Percentiles rank a stretch among this genome's conserved stretches.
Evolutionary conservation across 805 yeast genomes (phyloP).

Genomic region (Starmerella potacharoeniae): DNA sequence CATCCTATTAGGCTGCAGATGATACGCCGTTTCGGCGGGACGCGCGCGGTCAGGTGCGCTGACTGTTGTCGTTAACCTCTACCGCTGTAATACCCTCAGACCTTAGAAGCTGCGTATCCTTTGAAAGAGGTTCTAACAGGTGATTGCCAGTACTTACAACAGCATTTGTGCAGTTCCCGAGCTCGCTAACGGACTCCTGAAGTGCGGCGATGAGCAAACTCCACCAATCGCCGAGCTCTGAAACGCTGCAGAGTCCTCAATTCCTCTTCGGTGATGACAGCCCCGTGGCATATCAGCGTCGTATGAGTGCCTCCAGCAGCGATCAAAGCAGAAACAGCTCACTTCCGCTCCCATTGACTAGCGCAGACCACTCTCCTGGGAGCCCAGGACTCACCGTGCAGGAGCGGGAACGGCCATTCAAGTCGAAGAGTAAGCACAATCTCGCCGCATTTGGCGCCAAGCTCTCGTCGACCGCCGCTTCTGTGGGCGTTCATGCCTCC

Average conservation of each 20-base stretch:
- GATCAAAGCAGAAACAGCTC: neutral
- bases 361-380: slow-evolving; percentile 6
- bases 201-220: slow-evolving; percentile 1
- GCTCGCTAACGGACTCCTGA: neutral
- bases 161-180: neutral
- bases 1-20: too few species aligned
- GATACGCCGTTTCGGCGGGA: neutral
- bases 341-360: neutral
- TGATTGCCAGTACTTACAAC: neutral
- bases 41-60: slow-evolving; percentile 1
- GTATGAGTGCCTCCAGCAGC: neutral
- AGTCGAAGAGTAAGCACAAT: slow-evolving; percentile 18
- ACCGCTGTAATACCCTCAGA: too few species aligned
- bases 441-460: slow-evolving; percentile 23
- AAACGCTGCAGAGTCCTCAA: neutral
- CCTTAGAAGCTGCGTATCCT: too few species aligned
- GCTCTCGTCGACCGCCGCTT: slow-evolving; percentile 25
- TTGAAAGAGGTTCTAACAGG: too few species aligned
- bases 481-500: slow-evolving; percentile 27
- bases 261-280: neutral
- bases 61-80: neutral
- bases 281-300: neutral
- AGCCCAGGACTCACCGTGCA: neutral
- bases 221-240: slow-evolving; percentile 2
- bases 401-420: slow-evolving; percentile 16